phyloP scores from a whole-genome alignment of 2,329 filamentous ascomycete genomes.

The Microcyclosporella mali region DNA sequence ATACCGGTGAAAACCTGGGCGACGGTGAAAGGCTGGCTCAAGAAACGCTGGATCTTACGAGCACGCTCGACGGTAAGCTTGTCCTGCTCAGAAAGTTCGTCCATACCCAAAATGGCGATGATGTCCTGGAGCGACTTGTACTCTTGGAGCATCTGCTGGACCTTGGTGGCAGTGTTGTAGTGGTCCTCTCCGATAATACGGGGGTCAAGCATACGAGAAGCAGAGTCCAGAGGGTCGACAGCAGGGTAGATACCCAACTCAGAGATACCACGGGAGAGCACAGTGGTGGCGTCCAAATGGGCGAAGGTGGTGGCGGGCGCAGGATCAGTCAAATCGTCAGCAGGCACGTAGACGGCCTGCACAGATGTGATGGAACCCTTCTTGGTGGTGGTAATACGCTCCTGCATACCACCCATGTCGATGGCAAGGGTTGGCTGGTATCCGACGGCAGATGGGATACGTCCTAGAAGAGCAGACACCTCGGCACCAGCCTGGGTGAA shows the following conservation, averaged over 20 bases:
- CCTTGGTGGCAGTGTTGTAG: conserved; percentile 88
- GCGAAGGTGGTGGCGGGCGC: conserved; percentile 98
- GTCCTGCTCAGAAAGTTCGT: conserved; percentile 97
- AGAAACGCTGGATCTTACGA: conserved; percentile 99
- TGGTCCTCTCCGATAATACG: conserved; percentile 97
- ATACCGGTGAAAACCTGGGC: conserved; percentile 83
- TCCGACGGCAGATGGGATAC: conserved; percentile 99
- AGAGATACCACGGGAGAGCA: conserved; percentile 99
- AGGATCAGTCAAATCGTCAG: conserved; percentile 99
- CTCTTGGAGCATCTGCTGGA: conserved; percentile 99
- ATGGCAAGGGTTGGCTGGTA: conserved; percentile 98
- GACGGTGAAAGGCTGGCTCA: conserved; percentile 97
- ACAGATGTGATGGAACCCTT: conserved; percentile 99
- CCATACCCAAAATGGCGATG: conserved; percentile 98
- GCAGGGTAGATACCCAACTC: conserved; percentile 99
- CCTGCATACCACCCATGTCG: conserved; percentile 99
- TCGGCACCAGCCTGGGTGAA: conserved; percentile 99
- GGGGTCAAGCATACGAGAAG: conserved; percentile 98
- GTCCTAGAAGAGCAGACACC: conserved; percentile 97
- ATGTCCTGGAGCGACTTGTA: conserved; percentile 99
- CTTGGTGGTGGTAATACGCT: conserved; percentile 98
- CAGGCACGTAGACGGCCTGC: conserved; percentile 99
- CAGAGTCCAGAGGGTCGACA: conserved; percentile 98
- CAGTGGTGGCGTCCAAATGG: conserved; percentile 99
- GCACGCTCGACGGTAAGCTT: conserved; percentile 99